Conservation (phyloP, 1,284 basidiomycete species). For the Cutaneotrichosporon dermatis region DNA sequence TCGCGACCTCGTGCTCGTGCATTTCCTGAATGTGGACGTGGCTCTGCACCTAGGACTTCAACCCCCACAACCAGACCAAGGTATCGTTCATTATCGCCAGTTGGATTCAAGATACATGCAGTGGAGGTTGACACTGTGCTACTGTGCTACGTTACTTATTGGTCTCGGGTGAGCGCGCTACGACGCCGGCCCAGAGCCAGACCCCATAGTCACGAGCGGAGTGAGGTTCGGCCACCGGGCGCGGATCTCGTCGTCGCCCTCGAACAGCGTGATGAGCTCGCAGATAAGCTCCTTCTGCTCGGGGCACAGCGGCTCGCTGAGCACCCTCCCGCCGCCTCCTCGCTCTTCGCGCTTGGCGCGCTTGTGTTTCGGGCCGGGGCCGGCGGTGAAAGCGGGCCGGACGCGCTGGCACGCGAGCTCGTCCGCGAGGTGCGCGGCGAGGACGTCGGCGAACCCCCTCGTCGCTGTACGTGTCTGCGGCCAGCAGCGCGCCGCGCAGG, state of each 20-base stretch:
- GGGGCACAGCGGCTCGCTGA: not conserved
- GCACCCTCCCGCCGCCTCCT: too few species aligned
- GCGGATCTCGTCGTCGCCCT: slow-evolving; percentile 24
- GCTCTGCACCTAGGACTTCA: too few species aligned
- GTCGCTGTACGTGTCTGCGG: slow-evolving; percentile 1
- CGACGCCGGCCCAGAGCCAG: too few species aligned
- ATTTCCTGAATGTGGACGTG: too few species aligned
- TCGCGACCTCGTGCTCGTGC: too few species aligned
- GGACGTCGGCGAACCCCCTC: slow-evolving; percentile 11
- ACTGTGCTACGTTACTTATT: too few species aligned
- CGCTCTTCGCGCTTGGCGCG: not conserved
- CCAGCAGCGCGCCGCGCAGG: slow-evolving; percentile 8
- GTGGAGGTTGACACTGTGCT: too few species aligned
- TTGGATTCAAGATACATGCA: too few species aligned
- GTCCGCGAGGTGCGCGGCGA: slow-evolving; percentile 20
- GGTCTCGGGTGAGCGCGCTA: too few species aligned
- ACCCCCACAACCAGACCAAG: too few species aligned
- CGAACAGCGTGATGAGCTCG: slow-evolving; percentile 14
- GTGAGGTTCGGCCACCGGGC: slow-evolving; percentile 12
- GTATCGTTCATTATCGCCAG: too few species aligned
- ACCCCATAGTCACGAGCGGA: not conserved
- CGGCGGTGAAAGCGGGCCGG: not conserved
- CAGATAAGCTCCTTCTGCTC: slow-evolving; percentile 18
- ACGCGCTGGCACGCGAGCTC: slow-evolving; percentile 26
- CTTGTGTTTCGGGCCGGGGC: too few species aligned